Conservation (phyloP, 768 basidiomycete genomes). For the Piloderma croceum region DNA sequence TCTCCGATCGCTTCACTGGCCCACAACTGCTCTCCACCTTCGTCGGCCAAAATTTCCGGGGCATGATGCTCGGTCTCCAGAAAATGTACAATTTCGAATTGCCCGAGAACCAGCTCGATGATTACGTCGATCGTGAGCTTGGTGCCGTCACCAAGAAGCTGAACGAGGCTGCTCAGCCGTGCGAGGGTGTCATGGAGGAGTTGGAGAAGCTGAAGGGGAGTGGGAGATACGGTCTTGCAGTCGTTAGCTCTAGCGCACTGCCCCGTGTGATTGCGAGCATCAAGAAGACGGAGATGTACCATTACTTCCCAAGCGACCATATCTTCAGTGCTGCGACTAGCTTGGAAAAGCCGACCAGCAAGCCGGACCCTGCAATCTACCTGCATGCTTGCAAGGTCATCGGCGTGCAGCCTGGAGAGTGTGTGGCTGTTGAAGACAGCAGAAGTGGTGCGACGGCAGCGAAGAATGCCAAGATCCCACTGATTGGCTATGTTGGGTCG, state of each 20-base stretch:
- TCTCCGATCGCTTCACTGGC: slow-evolving; percentile 19
- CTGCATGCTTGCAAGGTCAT: slow-evolving; percentile 19
- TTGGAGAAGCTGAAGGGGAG: slow-evolving; percentile 8
- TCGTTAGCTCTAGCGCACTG: slow-evolving; percentile 20
- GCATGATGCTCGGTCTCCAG: slow-evolving; percentile 16
- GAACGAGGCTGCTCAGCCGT: slow-evolving; percentile 37
- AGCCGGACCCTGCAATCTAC: slow-evolving; percentile 23
- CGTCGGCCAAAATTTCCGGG: slow-evolving; percentile 23
- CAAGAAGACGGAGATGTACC: slow-evolving; percentile 16
- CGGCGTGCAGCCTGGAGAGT: slow-evolving; percentile 12
- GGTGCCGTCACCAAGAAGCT: slow-evolving; percentile 58
- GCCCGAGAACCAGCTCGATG: slow-evolving; percentile 10
- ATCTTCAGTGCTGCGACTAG: slow-evolving; percentile 23
- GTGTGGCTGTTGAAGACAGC: slow-evolving; percentile 21
- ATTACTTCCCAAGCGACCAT: slow-evolving; percentile 13
- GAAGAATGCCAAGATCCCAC: slow-evolving; percentile 16
- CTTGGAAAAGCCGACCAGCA: slow-evolving; percentile 18
- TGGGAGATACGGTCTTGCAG: slow-evolving; percentile 14
- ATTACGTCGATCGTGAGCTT: slow-evolving; percentile 19
- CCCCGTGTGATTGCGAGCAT: slow-evolving; percentile 19
- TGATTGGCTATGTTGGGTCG: slow-evolving; percentile 20
- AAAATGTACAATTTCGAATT: slow-evolving; percentile 13
- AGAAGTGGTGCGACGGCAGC: slow-evolving; percentile 18
- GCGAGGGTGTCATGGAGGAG: slow-evolving; percentile 12
- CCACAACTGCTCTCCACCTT: slow-evolving; percentile 17